Conservation (phyloP, 306 rosid species). For the Begonia fuchsioides region DNA sequence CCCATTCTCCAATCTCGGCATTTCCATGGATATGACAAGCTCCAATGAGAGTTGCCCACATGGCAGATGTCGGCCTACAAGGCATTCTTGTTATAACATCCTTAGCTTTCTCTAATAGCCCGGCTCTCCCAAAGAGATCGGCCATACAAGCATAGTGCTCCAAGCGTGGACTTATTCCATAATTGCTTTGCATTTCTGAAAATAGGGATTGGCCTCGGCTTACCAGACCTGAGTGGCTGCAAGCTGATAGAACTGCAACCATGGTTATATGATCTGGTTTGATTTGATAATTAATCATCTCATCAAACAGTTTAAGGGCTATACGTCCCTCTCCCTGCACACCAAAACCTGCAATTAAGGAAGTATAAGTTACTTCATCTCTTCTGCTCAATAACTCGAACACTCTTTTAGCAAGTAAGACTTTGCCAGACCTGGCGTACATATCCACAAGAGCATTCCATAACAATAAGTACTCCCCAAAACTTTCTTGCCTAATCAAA, state of each 20-base stretch:
- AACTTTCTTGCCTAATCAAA: constrained; percentile 39
- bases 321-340: constrained; percentile 62
- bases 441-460: constrained; percentile 82
- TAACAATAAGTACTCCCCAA: constrained; percentile 31
- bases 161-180: constrained; percentile 34
- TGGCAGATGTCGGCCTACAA: constrained; percentile 63
- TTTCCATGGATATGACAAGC: constrained; percentile 67
- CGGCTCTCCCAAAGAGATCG: constrained; percentile 86
- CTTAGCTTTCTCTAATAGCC: constrained; percentile 51
- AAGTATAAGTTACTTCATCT: constrained; percentile 77
- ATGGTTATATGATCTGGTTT: constrained; percentile 70
- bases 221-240: constrained; percentile 82
- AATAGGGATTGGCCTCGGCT: constrained; percentile 38
- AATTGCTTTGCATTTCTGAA: constrained; percentile 36
- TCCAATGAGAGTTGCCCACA: constrained; percentile 87
- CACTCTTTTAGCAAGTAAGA: constrained; percentile 53
- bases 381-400: constrained; percentile 48
- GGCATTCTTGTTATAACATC: constrained; percentile 57
- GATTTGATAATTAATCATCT: constrained; percentile 42
- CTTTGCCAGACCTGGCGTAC: constrained; percentile 80
- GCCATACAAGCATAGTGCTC: constrained; percentile 82
- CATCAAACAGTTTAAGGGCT: constrained; percentile 58
- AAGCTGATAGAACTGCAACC: constrained; percentile 70
- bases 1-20: constrained; percentile 63
- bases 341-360: constrained; percentile 75